Base-by-base conservation (phyloP, 2,329 filamentous ascomycete genomes). In the Claviceps pusilla region DNA sequence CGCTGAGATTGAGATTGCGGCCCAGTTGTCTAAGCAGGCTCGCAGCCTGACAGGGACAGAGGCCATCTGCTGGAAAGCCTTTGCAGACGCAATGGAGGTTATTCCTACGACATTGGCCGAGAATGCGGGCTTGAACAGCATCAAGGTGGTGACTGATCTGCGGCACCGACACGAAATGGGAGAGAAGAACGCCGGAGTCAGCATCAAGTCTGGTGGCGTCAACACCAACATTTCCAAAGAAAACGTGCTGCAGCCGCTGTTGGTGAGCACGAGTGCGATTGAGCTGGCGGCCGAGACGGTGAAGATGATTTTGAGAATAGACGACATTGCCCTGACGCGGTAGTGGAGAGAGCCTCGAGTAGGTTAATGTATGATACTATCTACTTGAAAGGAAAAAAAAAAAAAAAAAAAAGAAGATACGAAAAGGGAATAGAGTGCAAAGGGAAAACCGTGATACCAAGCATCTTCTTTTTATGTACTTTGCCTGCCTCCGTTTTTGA, bases 61-160 rank as follows among this genome's bases (percentile, higher is more conserved):
- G 70, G 83, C 89, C 43, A 96, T 97, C 66, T 98, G 93, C 80
- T 98, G 89, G 88, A 97, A 96, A 75, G 91, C 91, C 0, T 98
- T 98, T 66, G 93, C 94, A 1, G 91, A 98, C 59, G 93, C 93
- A 7, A 86, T 98, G 75, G 93, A 98, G 73, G 88, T 98, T 46
- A 87, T 98, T 54, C 93, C 94, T 14, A 96, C 91, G 39, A 98
- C 93, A 1, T 77, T 98, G 61, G 94, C 93, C 0, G 93, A 98
- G 74, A 98, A 98, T 64, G 93, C 93, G 0, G 93, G 93, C 51
- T 77, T 98, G 59, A 98, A 98, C 78, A 91, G 87, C 69, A 98
- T 98, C 78, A 95, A 94, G 75, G 93, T 98, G 33, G 93, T 98
- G 49, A 98, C 93, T 31, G 93, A 97, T 64, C 74, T 98, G 65